Evolutionary conservation across 108 stramenopile species (phyloP).

Genomic region (Nitzschia sp.): DNA sequence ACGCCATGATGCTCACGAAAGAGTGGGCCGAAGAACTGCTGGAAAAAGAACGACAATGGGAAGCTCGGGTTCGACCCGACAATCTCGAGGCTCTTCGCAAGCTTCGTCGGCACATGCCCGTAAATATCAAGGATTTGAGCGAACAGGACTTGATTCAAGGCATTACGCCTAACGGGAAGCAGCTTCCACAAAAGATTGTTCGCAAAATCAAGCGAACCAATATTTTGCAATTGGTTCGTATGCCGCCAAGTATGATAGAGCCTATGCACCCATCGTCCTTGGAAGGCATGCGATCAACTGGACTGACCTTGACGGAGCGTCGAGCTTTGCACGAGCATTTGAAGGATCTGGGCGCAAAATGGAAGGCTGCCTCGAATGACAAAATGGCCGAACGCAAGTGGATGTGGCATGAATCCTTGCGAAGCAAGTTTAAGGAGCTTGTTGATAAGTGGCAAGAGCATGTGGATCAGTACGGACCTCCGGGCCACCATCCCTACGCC

Average conservation of each 20-base stretch:
- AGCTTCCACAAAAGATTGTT: slow-evolving; percentile 34
- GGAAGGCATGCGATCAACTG: slow-evolving; percentile 43
- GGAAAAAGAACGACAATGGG: slow-evolving; percentile 40
- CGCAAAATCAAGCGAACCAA: slow-evolving; percentile 54
- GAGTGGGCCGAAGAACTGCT: slow-evolving; percentile 41
- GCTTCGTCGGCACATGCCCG: slow-evolving; percentile 50
- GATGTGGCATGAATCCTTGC: slow-evolving; percentile 42
- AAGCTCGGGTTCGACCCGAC: slow-evolving; percentile 14
- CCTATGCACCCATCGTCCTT: slow-evolving; percentile 48
- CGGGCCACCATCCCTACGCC: slow-evolving; percentile 37
- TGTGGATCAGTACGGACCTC: slow-evolving; percentile 42
- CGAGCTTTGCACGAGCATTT: slow-evolving; percentile 46
- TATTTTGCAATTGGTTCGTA: slow-evolving; percentile 37
- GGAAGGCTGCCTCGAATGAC: slow-evolving; percentile 35
- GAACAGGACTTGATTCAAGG: slow-evolving; percentile 17
- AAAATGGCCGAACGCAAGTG: slow-evolving; percentile 47
- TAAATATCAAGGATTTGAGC: slow-evolving; percentile 39
- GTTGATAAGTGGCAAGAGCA: slow-evolving; percentile 34
- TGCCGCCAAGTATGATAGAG: slow-evolving; percentile 35
- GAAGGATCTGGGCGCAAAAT: slow-evolving; percentile 25
- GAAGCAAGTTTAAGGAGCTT: slow-evolving; percentile 38
- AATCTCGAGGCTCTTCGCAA: slow-evolving; percentile 36
- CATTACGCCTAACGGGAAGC: slow-evolving; percentile 37
- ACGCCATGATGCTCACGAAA: slow-evolving; percentile 51
- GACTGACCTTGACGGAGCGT: slow-evolving; percentile 47